Conservation (phyloP, 768 basidiomycete genomes). For the Macrolepiota fuliginosa region DNA sequence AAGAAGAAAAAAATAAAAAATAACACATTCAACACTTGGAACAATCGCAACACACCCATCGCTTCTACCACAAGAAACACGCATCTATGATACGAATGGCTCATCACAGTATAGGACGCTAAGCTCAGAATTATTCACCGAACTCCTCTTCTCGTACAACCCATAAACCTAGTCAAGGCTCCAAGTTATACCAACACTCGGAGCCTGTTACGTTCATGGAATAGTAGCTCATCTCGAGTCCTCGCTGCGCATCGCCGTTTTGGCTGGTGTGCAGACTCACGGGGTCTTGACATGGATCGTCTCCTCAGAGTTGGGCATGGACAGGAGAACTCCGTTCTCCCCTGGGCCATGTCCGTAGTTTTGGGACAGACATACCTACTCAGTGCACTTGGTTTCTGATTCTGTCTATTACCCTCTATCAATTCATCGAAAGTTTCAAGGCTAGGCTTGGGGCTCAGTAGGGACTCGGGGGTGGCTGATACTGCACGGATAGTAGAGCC, state of each 20-base stretch:
- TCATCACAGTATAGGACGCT: neutral
- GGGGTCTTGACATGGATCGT: conserved; percentile 41
- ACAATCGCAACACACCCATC: neutral
- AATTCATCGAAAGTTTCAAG: too few relatives aligned
- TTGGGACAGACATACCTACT: conserved; percentile 52
- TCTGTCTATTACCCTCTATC: too few relatives aligned
- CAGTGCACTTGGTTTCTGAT: neutral
- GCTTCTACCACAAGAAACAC: neutral
- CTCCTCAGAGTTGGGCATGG: conserved; percentile 63
- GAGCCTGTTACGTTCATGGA: conserved; percentile 78
- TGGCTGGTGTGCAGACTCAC: conserved; percentile 46
- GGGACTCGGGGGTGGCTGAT: too few relatives aligned
- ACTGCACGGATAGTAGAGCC: too few relatives aligned
- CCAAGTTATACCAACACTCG: conserved; percentile 41
- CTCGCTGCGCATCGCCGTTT: conserved; percentile 55
- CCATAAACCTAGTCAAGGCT: conserved; percentile 71
- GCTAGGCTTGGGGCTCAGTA: too few relatives aligned
- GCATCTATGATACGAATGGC: neutral
- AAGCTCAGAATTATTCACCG: too few relatives aligned
- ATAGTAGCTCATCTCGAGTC: conserved; percentile 39
- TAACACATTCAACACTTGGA: neutral
- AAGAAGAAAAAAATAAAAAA: too few relatives aligned
- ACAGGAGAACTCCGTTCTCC: conserved; percentile 18
- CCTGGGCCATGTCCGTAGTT: conserved; percentile 57
- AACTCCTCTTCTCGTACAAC: neutral